A percentile compares a stretch with the other conserved stretches of the same genome.
Conservation (phyloP, 768 basidiomycete genomes). For the Panaeolus papilionaceus region DNA sequence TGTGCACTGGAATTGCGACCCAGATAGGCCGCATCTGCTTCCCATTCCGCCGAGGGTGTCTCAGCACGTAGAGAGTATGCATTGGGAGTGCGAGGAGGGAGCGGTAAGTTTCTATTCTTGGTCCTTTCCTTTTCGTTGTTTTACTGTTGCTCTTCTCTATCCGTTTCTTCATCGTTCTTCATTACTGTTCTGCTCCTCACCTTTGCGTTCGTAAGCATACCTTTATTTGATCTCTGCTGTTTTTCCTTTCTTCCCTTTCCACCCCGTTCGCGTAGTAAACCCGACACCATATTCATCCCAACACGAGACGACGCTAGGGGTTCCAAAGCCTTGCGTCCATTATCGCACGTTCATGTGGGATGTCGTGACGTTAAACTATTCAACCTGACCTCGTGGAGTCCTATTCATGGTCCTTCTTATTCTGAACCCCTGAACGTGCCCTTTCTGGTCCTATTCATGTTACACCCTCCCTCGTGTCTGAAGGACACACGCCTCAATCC, state of each 20-base stretch:
- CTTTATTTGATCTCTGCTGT: no score
- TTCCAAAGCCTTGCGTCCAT: not conserved
- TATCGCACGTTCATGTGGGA: not conserved
- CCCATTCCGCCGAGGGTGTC: constrained; percentile 30
- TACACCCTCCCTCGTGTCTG: no score
- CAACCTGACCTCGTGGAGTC: not conserved
- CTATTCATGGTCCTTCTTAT: not conserved
- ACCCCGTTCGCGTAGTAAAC: no score
- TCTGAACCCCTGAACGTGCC: not conserved
- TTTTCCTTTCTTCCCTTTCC: no score
- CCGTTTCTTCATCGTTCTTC: constrained; percentile 14
- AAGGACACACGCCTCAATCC: no score
- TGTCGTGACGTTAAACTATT: not conserved
- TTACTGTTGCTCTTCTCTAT: not conserved
- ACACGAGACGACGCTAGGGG: no score
- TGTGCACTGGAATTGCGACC: constrained; percentile 6
- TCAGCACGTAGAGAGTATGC: not conserved
- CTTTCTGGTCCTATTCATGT: no score
- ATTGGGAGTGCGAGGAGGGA: not conserved
- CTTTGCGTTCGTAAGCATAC: not conserved
- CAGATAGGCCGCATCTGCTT: constrained; percentile 32
- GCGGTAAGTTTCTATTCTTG: constrained; percentile 25
- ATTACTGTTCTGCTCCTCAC: not conserved
- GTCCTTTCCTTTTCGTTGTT: constrained; percentile 18
- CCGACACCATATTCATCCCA: no score